Evolutionary conservation across 345 rosid species (phyloP).

Genomic region (Crucihimalaya himalaica): DNA sequence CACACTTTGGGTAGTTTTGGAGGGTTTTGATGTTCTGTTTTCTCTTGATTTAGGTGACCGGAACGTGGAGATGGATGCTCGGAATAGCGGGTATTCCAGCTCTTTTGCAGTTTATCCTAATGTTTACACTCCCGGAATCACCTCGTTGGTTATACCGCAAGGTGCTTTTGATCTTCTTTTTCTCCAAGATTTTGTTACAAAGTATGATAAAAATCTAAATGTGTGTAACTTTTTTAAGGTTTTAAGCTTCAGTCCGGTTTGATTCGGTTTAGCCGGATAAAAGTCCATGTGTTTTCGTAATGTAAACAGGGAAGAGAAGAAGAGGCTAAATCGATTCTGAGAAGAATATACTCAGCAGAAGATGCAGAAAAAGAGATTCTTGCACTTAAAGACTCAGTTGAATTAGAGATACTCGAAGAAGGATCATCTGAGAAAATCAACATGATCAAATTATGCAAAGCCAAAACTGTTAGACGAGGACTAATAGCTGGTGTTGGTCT

Average conservation of each 20-base stretch:
- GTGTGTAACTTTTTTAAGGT: neutral
- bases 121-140: conserved; percentile 82
- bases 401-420: conserved; percentile 55
- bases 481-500: conserved; percentile 84
- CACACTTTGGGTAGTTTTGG: neutral
- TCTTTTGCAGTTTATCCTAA: conserved; percentile 66
- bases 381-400: conserved; percentile 68
- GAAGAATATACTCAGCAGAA: conserved; percentile 56
- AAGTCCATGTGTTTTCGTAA: neutral
- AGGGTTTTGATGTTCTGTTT: neutral
- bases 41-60: conserved; percentile 49
- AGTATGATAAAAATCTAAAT: neutral
- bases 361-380: conserved; percentile 67
- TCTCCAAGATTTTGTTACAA: neutral
- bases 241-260: neutral
- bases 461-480: conserved; percentile 76
- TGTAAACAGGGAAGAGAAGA: conserved; percentile 67
- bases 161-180: conserved; percentile 38
- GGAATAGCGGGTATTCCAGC: conserved; percentile 88
- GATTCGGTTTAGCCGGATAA: neutral
- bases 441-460: conserved; percentile 50
- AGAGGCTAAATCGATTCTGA: conserved; percentile 63
- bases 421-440: conserved; percentile 63
- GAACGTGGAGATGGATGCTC: conserved; percentile 98
- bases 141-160: conserved; percentile 92